These are phyloP conservation scores for Candida nitratophila DNA, from an alignment of 805 yeast genomes.

Conservation along the genomic window DNA sequence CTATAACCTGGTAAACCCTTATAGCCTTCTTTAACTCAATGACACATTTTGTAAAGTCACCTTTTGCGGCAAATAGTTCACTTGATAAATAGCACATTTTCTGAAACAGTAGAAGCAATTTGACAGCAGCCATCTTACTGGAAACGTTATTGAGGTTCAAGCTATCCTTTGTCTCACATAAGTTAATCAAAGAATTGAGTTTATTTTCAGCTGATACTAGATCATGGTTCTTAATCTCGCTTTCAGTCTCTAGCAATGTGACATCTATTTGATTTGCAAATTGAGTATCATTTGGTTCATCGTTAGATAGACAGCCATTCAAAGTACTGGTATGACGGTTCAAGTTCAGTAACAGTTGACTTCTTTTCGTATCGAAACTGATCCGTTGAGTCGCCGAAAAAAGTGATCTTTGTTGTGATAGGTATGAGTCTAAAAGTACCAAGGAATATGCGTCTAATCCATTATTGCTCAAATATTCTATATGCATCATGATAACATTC, in stretches of 20 bases:
- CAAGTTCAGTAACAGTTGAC: not conserved
- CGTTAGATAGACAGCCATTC: no score
- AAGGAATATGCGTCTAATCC: constrained; percentile 8
- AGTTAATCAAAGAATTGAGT: constrained; percentile 17
- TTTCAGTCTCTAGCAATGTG: not conserved
- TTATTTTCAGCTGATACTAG: constrained; percentile 16
- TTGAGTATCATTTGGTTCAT: no score
- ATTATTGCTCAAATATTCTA: constrained; percentile 19
- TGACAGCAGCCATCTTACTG: constrained; percentile 10
- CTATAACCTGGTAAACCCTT: constrained; percentile 44
- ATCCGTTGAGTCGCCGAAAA: not conserved
- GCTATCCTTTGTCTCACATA: constrained; percentile 23
- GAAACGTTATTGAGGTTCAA: constrained; percentile 20
- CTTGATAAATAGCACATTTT: constrained; percentile 29
- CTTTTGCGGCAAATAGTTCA: constrained; percentile 11
- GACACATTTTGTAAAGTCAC: constrained; percentile 22
- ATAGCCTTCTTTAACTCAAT: constrained; percentile 40
- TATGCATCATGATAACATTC: constrained; percentile 19
- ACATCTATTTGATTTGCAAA: not conserved
- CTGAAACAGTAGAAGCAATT: constrained; percentile 22
- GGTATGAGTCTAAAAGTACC: constrained; percentile 8
- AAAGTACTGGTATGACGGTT: not conserved
- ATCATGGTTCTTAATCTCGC: not conserved
- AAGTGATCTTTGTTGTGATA: not conserved
- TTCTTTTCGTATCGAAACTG: not conserved